Base-by-base conservation (phyloP, 139 green algal species). In the Chlorella ohadii region DNA sequence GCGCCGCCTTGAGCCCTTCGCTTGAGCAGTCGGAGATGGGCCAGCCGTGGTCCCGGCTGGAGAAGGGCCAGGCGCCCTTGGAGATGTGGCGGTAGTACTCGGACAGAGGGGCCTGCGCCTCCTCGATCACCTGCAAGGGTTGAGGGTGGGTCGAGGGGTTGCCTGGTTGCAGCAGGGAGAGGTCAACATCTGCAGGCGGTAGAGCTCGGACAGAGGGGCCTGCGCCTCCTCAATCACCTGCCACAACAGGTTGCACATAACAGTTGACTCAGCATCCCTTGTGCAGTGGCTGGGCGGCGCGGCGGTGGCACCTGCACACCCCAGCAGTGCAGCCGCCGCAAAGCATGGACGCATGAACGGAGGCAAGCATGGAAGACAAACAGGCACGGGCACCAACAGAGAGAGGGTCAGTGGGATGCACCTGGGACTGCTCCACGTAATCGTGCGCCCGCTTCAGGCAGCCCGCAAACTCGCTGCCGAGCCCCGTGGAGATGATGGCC, bases 61-160 rank as follows among this genome's bases (percentile, higher is more conserved):
- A 95, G 90, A 99, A 99, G 27, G 97, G 97, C 97, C 97, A 99
- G 0, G 97, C 97, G 57, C 97, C 97, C 87, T 96, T 97, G 88
- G 86, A 95, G 87, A 98, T 97, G 92, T 99, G 97, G 78, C 97
- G 92, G 93, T 99, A 99, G 76, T 89, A 98, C 64, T 88, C 51
- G 4, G 27, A 44, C 72, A 98, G 87, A 1, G 94, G 91, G 17
- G 86, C 75, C n/a, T 92, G 85, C 33, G 79, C 82, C 80, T 98
- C 93, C 41, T 95, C 91, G 22, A 82, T 59, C 64, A 97, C 94
- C 91, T 97, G 94, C 36, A 11, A 19, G 3, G 28, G n/a, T n/a
- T n/a, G 0, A 61, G 41, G 31, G 12, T 15, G 23, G 65, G n/a
- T n/a, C n/a, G n/a, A n/a, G n/a, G n/a, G n/a, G n/a, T n/a, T n/a